Evolutionary conservation across 75 land plant genomes (phyloP).

Genomic region (Selaginella moellendorffii): DNA sequence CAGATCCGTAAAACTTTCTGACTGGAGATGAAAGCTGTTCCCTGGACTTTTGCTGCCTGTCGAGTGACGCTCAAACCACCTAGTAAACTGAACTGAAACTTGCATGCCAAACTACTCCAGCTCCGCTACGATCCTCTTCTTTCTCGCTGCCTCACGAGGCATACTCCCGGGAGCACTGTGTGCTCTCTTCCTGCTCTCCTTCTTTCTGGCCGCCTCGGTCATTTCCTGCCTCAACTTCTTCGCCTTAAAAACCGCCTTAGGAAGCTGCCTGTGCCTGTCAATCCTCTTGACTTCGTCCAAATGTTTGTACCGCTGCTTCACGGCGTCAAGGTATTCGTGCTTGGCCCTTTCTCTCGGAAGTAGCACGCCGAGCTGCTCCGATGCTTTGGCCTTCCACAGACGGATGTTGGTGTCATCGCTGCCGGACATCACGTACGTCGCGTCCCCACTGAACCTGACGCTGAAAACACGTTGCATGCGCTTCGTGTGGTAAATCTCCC

Average conservation of each 20-base stretch:
- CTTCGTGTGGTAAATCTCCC: constrained; percentile 89
- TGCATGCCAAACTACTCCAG: constrained; percentile 26
- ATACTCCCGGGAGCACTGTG: constrained; percentile 83
- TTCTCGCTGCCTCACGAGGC: constrained; percentile 32
- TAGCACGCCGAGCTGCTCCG: constrained; percentile 93
- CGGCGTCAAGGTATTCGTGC: constrained; percentile 70
- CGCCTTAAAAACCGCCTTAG: constrained; percentile 83
- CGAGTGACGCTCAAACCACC: no score
- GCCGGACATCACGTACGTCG: constrained; percentile 73
- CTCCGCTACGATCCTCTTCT: constrained; percentile 62
- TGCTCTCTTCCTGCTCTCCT: constrained; percentile 55
- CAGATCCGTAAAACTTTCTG: no score
- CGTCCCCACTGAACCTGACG: constrained; percentile 82
- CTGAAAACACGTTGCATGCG: constrained; percentile 94
- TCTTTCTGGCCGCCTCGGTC: constrained; percentile 40
- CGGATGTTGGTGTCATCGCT: constrained; percentile 96
- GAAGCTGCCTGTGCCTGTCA: constrained; percentile 86
- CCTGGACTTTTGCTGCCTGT: no score
- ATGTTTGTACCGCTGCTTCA: constrained; percentile 73
- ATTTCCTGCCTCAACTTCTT: constrained; percentile 44
- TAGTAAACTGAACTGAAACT: neutral
- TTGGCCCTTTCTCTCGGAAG: constrained; percentile 82
- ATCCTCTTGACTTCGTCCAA: constrained; percentile 77
- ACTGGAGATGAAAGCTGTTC: no score
- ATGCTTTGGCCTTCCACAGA: constrained; percentile 92